phyloP scores from a whole-genome alignment of 306 rosid species.

The Chamaecrista fasciculata region DNA sequence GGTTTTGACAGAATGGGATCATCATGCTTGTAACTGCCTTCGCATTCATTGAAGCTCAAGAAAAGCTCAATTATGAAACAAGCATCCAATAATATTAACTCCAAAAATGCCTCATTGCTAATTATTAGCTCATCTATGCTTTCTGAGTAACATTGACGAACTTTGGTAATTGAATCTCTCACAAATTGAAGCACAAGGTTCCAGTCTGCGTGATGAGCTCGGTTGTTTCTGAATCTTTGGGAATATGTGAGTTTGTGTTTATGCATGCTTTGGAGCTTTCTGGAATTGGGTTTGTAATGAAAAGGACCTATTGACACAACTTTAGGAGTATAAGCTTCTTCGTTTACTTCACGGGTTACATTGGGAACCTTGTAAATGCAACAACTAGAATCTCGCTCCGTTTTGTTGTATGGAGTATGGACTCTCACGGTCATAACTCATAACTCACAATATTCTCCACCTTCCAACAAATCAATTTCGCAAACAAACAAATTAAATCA shows the following conservation, averaged over 20 bases:
- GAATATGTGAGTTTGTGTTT: neutral
- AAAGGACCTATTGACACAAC: slow-evolving; percentile 1
- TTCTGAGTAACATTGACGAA: neutral
- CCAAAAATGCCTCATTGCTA: neutral
- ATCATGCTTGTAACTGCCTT: neutral
- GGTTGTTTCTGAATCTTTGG: neutral
- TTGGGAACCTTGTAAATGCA: neutral
- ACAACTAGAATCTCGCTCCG: too few species aligned
- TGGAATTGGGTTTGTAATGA: neutral
- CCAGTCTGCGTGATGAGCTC: neutral
- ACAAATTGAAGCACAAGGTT: neutral
- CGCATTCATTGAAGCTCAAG: too few species aligned
- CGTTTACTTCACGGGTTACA: neutral
- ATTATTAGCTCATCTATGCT: neutral
- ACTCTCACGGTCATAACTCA: too few species aligned
- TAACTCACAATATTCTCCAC: too few species aligned
- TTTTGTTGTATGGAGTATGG: too few species aligned
- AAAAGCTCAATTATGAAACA: neutral
- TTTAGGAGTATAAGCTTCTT: neutral
- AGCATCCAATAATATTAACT: neutral
- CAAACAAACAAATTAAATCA: too few species aligned
- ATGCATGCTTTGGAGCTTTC: neutral
- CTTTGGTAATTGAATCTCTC: neutral
- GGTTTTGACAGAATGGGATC: neutral
- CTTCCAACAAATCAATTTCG: too few species aligned